phyloP scores from a whole-genome alignment of 1,284 basidiomycete species.

The Puccinia hordei region DNA sequence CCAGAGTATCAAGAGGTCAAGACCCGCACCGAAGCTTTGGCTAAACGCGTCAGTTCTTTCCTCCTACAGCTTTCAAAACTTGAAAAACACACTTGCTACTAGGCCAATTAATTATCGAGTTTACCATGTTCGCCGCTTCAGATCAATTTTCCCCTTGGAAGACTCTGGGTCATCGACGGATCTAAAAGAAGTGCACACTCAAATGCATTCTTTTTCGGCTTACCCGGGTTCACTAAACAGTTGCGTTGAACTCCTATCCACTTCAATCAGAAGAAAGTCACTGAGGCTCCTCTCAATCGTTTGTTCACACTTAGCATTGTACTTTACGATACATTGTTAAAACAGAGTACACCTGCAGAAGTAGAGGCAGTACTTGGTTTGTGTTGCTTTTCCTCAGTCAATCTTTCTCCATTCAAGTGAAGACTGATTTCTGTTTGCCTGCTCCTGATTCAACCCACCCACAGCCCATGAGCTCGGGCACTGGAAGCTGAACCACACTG shows the following conservation, averaged over 20 bases:
- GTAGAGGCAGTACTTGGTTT: slow-evolving; percentile 75
- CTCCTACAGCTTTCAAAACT: not conserved
- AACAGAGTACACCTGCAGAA: slow-evolving; percentile 81
- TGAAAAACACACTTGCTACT: not conserved
- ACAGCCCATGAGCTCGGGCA: slow-evolving; percentile 88
- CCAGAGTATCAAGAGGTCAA: slow-evolving; percentile 47
- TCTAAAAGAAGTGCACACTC: slow-evolving; percentile 91
- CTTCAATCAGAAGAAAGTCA: slow-evolving; percentile 64
- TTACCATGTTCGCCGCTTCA: slow-evolving; percentile 54
- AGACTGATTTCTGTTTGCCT: slow-evolving; percentile 54
- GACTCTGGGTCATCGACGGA: slow-evolving; percentile 94
- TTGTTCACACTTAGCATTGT: slow-evolving; percentile 69
- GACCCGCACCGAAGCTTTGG: slow-evolving; percentile 38
- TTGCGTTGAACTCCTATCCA: slow-evolving; percentile 21
- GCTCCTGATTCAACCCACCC: not conserved
- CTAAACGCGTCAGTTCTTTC: slow-evolving; percentile 28
- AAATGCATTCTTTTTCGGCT: slow-evolving; percentile 68
- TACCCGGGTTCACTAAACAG: slow-evolving; percentile 28
- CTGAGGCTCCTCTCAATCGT: slow-evolving; percentile 9
- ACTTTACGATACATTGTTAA: slow-evolving; percentile 93
- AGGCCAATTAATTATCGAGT: not conserved
- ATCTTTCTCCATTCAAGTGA: not conserved
- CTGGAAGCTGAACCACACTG: slow-evolving; percentile 84
- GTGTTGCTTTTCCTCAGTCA: not conserved
- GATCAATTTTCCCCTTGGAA: slow-evolving; percentile 84